Evolutionary conservation across 140 eudicot species (phyloP).

Genomic region (Artemisia princeps): DNA sequence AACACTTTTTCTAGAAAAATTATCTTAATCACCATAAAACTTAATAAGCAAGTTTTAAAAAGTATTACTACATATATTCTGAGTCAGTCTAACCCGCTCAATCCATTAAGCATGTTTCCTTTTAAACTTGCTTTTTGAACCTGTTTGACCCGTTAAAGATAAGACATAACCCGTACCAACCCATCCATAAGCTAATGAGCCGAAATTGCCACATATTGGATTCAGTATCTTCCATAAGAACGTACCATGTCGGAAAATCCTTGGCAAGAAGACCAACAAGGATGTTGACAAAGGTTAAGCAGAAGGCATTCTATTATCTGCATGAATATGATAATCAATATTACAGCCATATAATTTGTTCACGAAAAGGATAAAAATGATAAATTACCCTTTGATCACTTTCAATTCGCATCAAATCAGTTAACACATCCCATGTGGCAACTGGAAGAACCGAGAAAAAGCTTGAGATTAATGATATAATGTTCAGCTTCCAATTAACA

Average conservation of each 20-base stretch:
- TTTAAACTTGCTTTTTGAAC: background rate
- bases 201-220: background rate
- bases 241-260: constrained; percentile 68
- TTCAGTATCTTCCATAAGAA: constrained; percentile 13
- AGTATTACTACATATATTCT: too few species aligned
- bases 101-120: background rate
- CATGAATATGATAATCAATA: constrained; percentile 7
- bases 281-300: constrained; percentile 67
- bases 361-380: background rate
- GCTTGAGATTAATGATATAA: constrained; percentile 48
- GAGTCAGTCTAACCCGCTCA: background rate
- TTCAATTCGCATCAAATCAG: constrained; percentile 48
- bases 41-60: background rate
- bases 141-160: background rate
- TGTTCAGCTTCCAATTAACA: constrained; percentile 44
- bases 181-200: constrained; percentile 15
- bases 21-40: background rate
- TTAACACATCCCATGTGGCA: constrained; percentile 76
- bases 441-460: constrained; percentile 67
- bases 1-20: background rate
- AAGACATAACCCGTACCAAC: constrained; percentile 4
- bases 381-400: constrained; percentile 53
- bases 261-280: constrained; percentile 65
- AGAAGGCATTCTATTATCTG: constrained; percentile 58
- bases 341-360: constrained; percentile 7